Evolutionary conservation across 352 stramenopile species (phyloP), one percentile per base, ranked within the genome.

Genomic region (Globisporangium perplexum): DNA sequence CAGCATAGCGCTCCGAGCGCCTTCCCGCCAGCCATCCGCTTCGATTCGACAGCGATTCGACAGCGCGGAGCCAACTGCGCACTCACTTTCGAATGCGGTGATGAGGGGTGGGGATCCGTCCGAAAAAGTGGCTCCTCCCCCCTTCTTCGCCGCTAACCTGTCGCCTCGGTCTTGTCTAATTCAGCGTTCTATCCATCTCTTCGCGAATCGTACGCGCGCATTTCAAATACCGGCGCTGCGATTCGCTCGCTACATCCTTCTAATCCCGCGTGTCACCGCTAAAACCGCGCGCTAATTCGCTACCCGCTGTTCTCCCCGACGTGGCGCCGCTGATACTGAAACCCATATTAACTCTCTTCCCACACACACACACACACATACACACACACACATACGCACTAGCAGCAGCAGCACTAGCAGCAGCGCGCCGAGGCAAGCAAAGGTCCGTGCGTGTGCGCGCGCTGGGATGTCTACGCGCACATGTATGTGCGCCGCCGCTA

Each of bases 291-390:
- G 23, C 10, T 28, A 46, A 46, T 15, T 20, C n/a, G 7, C 33
- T 39, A 12, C 33, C 33, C 11, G n/a, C 20, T 46, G 41, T 46
- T 46, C 41, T 46, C 23, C 41, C 2, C 41, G 41, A 28, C 10
- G n/a, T 28, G 41, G 41, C 41, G 41, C 41, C 36, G 11, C 41
- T 23, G 20, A 46, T 46, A 46, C 41, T 46, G 41, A 46, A 46
- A 23, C 41, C 41, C 41, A 46, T 46, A 46, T 46, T 46, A 46
- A 46, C 41, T 18, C 41, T 46, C 28, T 46, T 20, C n/a, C 41
- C 41, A 35, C 22, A 30, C 26, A 30, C 26, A 5, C 22, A 30
- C 26, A 30, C 26, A 5, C 41, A 35, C 22, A 30, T 5, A 30
- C 26, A 5, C 41, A 35, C 22, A 30, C 26, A 30, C 26, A 5